These are phyloP conservation scores for Aspergillus nanangensis DNA, from an alignment of 495 filamentous ascomycete genomes.

Conservation along the genomic window DNA sequence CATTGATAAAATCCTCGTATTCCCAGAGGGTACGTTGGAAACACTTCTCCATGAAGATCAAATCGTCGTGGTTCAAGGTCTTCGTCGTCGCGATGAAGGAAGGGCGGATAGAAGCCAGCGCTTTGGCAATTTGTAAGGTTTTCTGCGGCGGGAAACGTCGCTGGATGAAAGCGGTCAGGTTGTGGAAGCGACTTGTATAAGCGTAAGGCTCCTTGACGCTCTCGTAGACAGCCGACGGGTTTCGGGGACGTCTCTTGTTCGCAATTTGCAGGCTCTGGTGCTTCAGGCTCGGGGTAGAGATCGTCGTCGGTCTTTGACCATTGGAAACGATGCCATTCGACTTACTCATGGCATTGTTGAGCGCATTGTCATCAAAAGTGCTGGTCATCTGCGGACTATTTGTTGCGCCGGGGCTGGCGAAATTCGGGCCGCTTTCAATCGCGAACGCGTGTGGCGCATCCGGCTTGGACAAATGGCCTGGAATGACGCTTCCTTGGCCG, in stretches of 20 bases:
- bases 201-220: conserved; percentile 85
- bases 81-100: conserved; percentile 87
- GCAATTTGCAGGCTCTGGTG: conserved; percentile 48
- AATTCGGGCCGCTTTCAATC: conserved; percentile 59
- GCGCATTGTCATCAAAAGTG: conserved; percentile 34
- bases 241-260: conserved; percentile 52
- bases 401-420: conserved; percentile 56
- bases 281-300: conserved; percentile 38
- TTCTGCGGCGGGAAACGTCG: conserved; percentile 66
- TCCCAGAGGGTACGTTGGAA: conserved; percentile 90
- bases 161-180: conserved; percentile 74
- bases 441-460: conserved; percentile 64
- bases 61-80: conserved; percentile 75
- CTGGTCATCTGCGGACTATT: conserved; percentile 44
- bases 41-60: conserved; percentile 96
- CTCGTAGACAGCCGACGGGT: conserved; percentile 82
- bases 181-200: conserved; percentile 87
- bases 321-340: conserved; percentile 29
- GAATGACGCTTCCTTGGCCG: conserved; percentile 34
- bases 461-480: conserved; percentile 40
- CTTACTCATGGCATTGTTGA: conserved; percentile 22
- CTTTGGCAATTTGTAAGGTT: conserved; percentile 74
- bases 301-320: conserved; percentile 35
- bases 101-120: conserved; percentile 83
- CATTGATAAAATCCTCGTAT: conserved; percentile 86